Base-by-base conservation (phyloP, 495 filamentous ascomycete genomes). In the Annulohypoxylon moriforme region DNA sequence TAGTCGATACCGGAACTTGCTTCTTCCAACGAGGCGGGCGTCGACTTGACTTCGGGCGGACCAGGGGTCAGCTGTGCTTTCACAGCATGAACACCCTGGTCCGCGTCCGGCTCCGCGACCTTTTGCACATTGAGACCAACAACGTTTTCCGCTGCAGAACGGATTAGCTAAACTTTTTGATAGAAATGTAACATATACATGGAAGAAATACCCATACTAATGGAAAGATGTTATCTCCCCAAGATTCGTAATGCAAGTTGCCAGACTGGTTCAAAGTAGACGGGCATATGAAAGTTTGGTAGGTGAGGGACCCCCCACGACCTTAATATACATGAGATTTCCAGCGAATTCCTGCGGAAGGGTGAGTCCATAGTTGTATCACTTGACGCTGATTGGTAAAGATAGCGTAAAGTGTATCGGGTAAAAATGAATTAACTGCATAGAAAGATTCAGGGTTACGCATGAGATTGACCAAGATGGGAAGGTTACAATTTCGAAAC, bases 141-240 rank as follows among this genome's bases (percentile, higher is more conserved):
- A n/a, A 73, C 62, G 52, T 75, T 75, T 60, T 75, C 69, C 8
- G 73, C 69, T 49, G 27, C 38, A 42, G 9, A 25, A 27, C 13
- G 6, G 9, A 24, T 49, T 16, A 49, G 29, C 40, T 18, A 55
- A 9, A 49, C 8, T 16, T 25, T 2, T 31, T 25, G 8, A n/a
- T 3, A 47, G 27, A 5, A 31, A 8, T 20, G 9, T 31, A 34
- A 56, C n/a, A 13, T 14, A 8, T 14, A 11, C 4, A 22, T 44
- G 24, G 0, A 47, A 18, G 9, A 61, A 57, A 47, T 71, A 71
- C 68, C 68, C 68, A 71, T 71, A 25, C 6, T 29, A 33, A 31
- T 71, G 10, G 22, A n/a, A 11, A 47, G 44, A 64, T 52, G 14
- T 4, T 18, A 16, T 58, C 47, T 47, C 31, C 9, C 18, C 36